Conservation (phyloP, 225 moss, liverwort and hornwort genomes). For the Takakia lepidozioides region DNA sequence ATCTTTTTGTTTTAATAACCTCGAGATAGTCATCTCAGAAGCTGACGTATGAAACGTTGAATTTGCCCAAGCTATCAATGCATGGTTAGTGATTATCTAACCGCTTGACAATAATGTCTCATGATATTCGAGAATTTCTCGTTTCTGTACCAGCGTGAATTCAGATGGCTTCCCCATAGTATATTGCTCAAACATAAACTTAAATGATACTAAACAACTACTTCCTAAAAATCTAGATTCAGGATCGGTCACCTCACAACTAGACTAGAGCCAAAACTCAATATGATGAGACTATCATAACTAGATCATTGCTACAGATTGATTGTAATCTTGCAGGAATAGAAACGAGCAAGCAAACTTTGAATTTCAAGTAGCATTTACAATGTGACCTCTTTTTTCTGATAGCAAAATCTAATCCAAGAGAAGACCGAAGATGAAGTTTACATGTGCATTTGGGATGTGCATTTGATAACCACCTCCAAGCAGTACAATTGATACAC, state of each 20-base stretch:
- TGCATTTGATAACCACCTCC: not conserved
- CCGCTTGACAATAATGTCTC: slow-evolving; percentile 2
- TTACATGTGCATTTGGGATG: slow-evolving; percentile 4
- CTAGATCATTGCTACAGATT: not conserved
- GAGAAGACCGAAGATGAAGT: not conserved
- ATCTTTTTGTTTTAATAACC: not conserved
- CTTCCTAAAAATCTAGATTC: no score
- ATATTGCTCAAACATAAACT: no score
- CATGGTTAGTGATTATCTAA: not conserved
- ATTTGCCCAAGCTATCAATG: no score
- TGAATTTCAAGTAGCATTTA: slow-evolving; percentile 1
- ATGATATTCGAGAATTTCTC: not conserved
- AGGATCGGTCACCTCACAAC: no score
- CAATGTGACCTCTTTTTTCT: not conserved
- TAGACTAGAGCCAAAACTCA: no score
- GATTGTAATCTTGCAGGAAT: not conserved
- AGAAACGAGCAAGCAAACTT: not conserved
- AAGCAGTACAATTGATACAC: not conserved
- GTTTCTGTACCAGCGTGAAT: slow-evolving; percentile 2
- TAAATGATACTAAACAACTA: no score
- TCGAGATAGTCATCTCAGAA: no score
- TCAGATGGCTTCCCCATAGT: no score
- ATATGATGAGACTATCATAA: no score
- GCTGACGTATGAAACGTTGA: no score
- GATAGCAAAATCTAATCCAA: slow-evolving; percentile 1